Conservation (phyloP, 1,139 yeast genomes). For the Saccharomycopsis phalli region DNA sequence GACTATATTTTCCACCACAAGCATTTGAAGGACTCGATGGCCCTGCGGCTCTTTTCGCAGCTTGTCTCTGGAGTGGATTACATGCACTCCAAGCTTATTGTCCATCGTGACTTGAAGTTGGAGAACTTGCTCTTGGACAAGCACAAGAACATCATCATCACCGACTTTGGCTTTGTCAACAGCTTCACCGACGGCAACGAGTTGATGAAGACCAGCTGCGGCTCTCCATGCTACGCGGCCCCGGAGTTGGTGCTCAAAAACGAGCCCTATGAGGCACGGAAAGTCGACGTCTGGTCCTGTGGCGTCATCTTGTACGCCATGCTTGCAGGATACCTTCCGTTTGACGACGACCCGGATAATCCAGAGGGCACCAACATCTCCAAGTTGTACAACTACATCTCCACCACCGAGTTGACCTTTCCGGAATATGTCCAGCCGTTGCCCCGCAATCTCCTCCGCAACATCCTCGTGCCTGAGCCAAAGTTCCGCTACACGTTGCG, state of each 20-base stretch:
- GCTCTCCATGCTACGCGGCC: conserved; percentile 97
- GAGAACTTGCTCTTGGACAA: conserved; percentile 65
- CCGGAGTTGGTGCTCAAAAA: conserved; percentile 91
- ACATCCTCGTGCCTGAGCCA: conserved; percentile 84
- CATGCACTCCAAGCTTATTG: conserved; percentile 75
- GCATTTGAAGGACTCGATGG: conserved; percentile 75
- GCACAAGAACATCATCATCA: conserved; percentile 68
- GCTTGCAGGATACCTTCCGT: conserved; percentile 95
- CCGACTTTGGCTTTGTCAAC: conserved; percentile 90
- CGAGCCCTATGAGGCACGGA: conserved; percentile 83
- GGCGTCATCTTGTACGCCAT: conserved; percentile 94
- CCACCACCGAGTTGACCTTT: conserved; percentile 84
- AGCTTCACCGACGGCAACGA: conserved; percentile 65
- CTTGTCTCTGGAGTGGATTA: conserved; percentile 89
- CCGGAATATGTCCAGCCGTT: conserved; percentile 90
- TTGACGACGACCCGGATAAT: conserved; percentile 94
- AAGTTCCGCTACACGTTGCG: conserved; percentile 58
- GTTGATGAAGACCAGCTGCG: conserved; percentile 92
- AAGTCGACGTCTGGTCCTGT: conserved; percentile 94
- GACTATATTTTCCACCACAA: conserved; percentile 85
- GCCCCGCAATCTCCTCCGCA: conserved; percentile 83
- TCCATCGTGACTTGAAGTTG: conserved; percentile 72
- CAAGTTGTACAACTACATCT: conserved; percentile 81
- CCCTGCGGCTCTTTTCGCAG: conserved; percentile 86
- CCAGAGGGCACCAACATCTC: conserved; percentile 96